Base-by-base conservation (phyloP, 73 alveolate species). In the Uronychia setigera region DNA sequence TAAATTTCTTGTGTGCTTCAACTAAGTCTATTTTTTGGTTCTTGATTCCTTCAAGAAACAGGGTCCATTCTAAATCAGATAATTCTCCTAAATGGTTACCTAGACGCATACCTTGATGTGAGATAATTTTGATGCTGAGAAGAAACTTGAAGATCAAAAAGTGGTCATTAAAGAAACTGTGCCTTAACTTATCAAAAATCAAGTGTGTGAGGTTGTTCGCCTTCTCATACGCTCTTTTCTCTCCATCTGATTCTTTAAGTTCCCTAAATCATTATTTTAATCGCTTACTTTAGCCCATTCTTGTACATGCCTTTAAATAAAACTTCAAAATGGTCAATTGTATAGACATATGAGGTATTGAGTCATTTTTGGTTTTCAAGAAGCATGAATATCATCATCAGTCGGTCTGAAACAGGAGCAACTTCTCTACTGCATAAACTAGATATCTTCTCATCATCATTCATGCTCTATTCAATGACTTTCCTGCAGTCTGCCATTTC, bases 121-220 rank as follows among this genome's bases (percentile, higher is more conserved):
- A 78, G 75, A 80, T 87, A 29, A 97, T 93, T 94, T 94, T 93
- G 28, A 96, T 81, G 30, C 98, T 93, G 33, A 97, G 91, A 79
- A 97, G 93, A 79, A 97, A 96, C 79, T 97, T 87, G 88, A 96
- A 95, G 77, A 97, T 85, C 60, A 94, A 84, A 86, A 95, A 96
- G 91, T 98, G 99, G 32, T 87, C 91, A 80, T 97, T 97, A 83
- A 97, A 98, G 27, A 98, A 89, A 75, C 99, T 99, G 83, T 99
- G 89, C 67, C 99, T 95, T 26, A 96, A 93, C 90, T 94, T 97
- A 80, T 83, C 84, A 94, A 91, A 97, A 32, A 97, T 95, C 59
- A 93, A 88, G 75, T 88, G 80, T n/a, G 99, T 97, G 59, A 93
- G 79, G 79, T 94, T 95, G 34, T 90, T 95, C 26, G 95, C 89